Base-by-base conservation (phyloP, 2,329 filamentous ascomycete species). In the Colletotrichum orchidophilum region DNA sequence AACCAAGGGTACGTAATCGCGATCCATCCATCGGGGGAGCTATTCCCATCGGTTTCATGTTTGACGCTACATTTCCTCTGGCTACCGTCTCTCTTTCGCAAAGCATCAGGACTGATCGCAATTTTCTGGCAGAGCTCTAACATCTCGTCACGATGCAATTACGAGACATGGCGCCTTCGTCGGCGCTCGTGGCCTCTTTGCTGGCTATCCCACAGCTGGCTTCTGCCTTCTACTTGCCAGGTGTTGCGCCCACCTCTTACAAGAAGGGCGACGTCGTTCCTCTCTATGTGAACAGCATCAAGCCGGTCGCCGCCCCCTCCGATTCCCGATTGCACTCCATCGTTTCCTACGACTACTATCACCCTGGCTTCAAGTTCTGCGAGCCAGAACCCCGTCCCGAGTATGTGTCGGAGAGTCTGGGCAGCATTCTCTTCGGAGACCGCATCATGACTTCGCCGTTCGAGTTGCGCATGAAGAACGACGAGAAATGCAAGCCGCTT, bases 371-470 rank as follows among this genome's bases (percentile, higher is more conserved):
- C 82, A 91, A 93, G 78, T 97, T 98, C 85, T 99, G 96, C 82
- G 84, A 88, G 76, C 96, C 96, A 2, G 84, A 93, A 66, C 91
- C 87, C 72, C 94, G 94, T 2, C 91, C 95, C 9, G 82, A 95
- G 80, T 89, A 93, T 84, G 90, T 97, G 26, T 92, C 94, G 50
- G 96, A 98, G 83, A 96, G 94, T 74, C 83, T 99, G 74, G 96
- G 96, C 27, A 98, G 96, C 86, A 99, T 99, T 79, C 83, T 99
- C 62, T 99, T 99, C 77, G 96, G 96, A 75, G 96, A 99, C 83
- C 91, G 96, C 67, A 99, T 99, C 84, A 94, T 94, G 84, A 97
- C 94, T n/a, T 98, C 96, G 42, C 94, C 96, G 0, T 97, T 97
- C 78, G 91, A 97, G 78, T 86, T 98, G 72, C 89, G 90, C 75